phyloP scores from a whole-genome alignment of 129 eudicot species.

The Artemisia annua region DNA sequence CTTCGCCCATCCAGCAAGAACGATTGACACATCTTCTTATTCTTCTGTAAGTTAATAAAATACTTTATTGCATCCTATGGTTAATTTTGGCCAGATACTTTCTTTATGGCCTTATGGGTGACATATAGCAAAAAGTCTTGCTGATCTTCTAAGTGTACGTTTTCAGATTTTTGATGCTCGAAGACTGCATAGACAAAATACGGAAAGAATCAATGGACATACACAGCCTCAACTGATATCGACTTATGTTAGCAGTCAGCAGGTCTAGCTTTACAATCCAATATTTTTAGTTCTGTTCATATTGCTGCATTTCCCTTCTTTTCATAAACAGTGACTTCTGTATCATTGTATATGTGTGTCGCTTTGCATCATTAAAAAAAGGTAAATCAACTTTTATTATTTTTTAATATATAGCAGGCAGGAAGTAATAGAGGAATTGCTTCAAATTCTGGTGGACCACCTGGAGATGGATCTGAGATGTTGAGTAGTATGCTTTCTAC shows the following conservation, averaged over 20 bases:
- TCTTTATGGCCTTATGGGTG: no score
- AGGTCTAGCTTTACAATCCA: no score
- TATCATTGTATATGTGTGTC: no score
- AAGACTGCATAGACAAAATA: conserved; percentile 60
- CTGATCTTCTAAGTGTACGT: neutral
- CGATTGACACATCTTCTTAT: conserved; percentile 49
- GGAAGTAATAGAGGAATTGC: conserved; percentile 45
- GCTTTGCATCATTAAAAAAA: no score
- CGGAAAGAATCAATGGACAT: conserved; percentile 59
- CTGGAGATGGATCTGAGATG: conserved; percentile 57
- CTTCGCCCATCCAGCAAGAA: conserved; percentile 52
- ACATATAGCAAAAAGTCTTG: neutral
- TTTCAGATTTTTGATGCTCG: conserved; percentile 50
- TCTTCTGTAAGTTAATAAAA: conserved; percentile 45
- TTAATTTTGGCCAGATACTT: no score
- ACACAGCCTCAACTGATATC: conserved; percentile 8
- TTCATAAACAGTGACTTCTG: no score
- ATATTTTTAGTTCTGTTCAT: no score
- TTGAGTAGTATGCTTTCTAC: conserved; percentile 77
- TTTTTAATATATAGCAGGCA: neutral
- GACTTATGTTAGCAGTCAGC: no score
- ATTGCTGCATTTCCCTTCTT: no score
- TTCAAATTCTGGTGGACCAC: conserved; percentile 37
- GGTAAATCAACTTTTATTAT: no score
- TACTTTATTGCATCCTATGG: neutral